Percentiles rank a stretch among this genome's conserved stretches.
Conservation (phyloP, 768 basidiomycete genomes). For the Cystobasidium tubakii region DNA sequence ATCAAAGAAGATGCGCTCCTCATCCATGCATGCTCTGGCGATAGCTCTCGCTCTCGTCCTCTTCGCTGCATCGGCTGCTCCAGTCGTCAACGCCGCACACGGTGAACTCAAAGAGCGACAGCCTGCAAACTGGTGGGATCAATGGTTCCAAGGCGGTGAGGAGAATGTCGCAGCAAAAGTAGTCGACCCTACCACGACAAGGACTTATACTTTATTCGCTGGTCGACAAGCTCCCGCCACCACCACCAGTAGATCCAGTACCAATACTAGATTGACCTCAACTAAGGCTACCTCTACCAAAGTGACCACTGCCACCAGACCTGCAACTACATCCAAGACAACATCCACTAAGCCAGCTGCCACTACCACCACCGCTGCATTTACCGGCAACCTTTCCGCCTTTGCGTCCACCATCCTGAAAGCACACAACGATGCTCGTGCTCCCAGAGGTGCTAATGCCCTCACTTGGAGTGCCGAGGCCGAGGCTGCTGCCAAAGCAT, state of each 20-base stretch:
- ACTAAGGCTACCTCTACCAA: background rate
- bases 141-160: background rate
- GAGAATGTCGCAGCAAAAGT: background rate
- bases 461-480: background rate
- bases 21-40: background rate
- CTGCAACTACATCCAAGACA: background rate
- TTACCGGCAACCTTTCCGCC: background rate
- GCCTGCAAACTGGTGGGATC: background rate
- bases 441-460: background rate
- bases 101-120: background rate
- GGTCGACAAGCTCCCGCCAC: background rate
- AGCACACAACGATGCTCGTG: conserved; percentile 22
- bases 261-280: background rate
- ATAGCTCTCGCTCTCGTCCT: background rate
- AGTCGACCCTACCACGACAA: background rate
- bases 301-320: background rate
- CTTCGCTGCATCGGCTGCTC: background rate
- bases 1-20: background rate
- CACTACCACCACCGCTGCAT: background rate
- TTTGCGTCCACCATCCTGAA: conserved; percentile 1
- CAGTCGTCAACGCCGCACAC: background rate
- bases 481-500: conserved; percentile 1
- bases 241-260: background rate
- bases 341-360: background rate
- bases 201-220: background rate